A percentile compares a stretch with the other conserved stretches of the same genome.
phyloP scores from a whole-genome alignment of 1,284 basidiomycete species.

The Ustilago curta region DNA sequence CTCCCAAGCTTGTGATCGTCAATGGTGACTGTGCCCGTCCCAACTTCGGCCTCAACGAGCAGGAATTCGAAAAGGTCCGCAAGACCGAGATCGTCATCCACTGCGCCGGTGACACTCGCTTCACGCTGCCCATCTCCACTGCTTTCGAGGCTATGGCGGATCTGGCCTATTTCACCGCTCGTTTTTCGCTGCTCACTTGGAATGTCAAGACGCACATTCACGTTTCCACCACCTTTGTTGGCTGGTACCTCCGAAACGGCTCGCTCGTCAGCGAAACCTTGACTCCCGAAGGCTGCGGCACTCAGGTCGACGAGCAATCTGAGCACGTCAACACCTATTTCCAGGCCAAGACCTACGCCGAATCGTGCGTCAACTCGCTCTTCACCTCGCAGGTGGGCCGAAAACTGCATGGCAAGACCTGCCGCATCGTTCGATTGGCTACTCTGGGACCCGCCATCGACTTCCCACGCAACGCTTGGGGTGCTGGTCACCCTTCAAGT shows the following conservation, averaged over 20 bases:
- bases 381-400: constrained; percentile 47
- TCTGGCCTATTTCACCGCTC: constrained; percentile 45
- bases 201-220: constrained; percentile 55
- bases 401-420: constrained; percentile 48
- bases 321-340: constrained; percentile 55
- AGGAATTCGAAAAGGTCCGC: constrained; percentile 39
- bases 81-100: constrained; percentile 55
- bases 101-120: constrained; percentile 49
- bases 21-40: constrained; percentile 48
- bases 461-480: constrained; percentile 48
- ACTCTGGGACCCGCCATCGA: constrained; percentile 47
- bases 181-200: constrained; percentile 51
- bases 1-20: constrained; percentile 44
- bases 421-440: constrained; percentile 45
- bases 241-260: constrained; percentile 47
- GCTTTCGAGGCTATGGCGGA: constrained; percentile 49
- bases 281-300: constrained; percentile 33
- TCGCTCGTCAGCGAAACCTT: constrained; percentile 46
- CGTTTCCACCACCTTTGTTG: constrained; percentile 52
- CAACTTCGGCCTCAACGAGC: constrained; percentile 42
- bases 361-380: constrained; percentile 48
- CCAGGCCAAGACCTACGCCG: constrained; percentile 53
- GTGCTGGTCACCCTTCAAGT: constrained; percentile 49
- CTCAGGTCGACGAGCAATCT: constrained; percentile 37
- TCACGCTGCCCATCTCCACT: constrained; percentile 39